phyloP scores from a whole-genome alignment of 129 eudicot genomes.

The Apium graveolens region DNA sequence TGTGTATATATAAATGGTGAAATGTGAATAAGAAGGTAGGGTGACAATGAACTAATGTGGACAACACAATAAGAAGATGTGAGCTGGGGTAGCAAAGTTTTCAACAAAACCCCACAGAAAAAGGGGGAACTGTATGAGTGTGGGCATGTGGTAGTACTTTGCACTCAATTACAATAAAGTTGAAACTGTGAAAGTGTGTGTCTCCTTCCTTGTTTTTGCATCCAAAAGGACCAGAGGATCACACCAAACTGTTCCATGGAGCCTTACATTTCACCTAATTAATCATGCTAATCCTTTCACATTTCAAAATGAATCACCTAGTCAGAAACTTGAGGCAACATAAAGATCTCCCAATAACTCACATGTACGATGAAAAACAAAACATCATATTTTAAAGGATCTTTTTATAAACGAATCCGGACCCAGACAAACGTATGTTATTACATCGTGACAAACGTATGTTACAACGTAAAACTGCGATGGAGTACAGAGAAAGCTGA shows the following conservation, averaged over 20 bases:
- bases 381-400: too few species aligned
- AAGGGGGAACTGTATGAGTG: constrained; percentile 18
- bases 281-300: not conserved
- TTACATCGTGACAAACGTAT: too few species aligned
- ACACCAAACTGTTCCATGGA: constrained; percentile 4
- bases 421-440: too few species aligned
- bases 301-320: not conserved
- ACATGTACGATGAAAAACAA: not conserved
- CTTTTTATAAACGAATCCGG: too few species aligned
- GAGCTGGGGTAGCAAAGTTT: constrained; percentile 13
- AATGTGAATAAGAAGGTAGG: not conserved
- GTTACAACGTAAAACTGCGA: not conserved
- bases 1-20: not conserved
- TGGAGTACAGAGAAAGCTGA: not conserved
- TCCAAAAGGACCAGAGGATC: constrained; percentile 4
- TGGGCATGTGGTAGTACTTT: constrained; percentile 20
- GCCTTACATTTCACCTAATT: not conserved
- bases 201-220: constrained; percentile 12
- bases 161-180: constrained; percentile 8
- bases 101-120: constrained; percentile 19
- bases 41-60: constrained; percentile 11
- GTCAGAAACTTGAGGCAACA: not conserved
- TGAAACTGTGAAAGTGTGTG: not conserved
- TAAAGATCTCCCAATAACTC: not conserved
- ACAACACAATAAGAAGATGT: constrained; percentile 18